Evolutionary conservation across 176 grass and related monocot genomes (phyloP), one percentile per base, ranked within the genome.

Genomic region (Musa troglodytarum): DNA sequence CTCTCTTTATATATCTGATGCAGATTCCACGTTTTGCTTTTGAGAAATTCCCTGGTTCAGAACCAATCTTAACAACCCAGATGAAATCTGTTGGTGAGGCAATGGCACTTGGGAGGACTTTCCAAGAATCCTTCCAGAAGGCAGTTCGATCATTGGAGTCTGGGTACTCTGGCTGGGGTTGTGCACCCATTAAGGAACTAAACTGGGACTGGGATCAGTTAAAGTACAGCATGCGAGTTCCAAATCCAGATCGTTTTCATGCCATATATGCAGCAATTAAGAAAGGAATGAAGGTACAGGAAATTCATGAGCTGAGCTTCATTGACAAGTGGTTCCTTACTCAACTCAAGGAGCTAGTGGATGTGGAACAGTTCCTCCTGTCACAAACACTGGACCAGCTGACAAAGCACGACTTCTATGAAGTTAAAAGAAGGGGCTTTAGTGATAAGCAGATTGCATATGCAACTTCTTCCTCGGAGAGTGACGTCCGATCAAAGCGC

Each of bases 1-100:
- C 56, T 22, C 49, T 56, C 63, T 62, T 74, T 89, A 49, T 74
- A 65, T 80, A 72, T 80, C 53, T 29, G 49, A 71, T 87, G 88
- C 84, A 99, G 95, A 99, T 99, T 80, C 95, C 95, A 65, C 86
- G 91, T 53, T 99, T 99, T 91, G 88, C 95, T n/a, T 99, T 99
- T 77, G 95, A 99, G 85, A 99, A 99, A 81, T 99, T 99, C 62
- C 95, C 95, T 82, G 95, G 95, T 50, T 94, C 91, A 57, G 84
- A 99, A 61, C 95, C 95, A 77, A 78, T 83, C 78, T 71, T 99
- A 78, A 99, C 95, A 49, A 99, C 95, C 85, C 95, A 99, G 65
- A 99, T 99, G 95, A 99, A 99, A 79, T 99, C 95, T 54, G 95
- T 99, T 78, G 95, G 95, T 50, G 95, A 99, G 83, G 69, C 95